Percentiles rank a stretch among this genome's conserved stretches.
These are phyloP conservation scores for Immersiporthe knoxdaviesiana DNA, from an alignment of 2,329 filamentous ascomycete species.

Conservation along the genomic window DNA sequence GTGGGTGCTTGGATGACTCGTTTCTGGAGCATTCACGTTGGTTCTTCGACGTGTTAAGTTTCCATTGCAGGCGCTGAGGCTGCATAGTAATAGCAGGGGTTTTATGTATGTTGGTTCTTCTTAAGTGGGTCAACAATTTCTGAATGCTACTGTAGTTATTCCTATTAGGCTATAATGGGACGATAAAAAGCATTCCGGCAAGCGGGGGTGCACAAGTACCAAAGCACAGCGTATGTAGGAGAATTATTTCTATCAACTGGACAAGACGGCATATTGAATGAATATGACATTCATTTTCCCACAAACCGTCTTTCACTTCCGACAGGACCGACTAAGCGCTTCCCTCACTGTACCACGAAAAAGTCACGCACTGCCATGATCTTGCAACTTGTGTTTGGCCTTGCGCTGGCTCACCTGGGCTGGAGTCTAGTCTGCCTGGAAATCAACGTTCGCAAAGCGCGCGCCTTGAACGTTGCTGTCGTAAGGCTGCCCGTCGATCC, in stretches of 20 bases:
- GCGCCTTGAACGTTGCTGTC: slow-evolving; percentile 30
- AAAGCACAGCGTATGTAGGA: neutral
- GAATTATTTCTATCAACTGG: neutral
- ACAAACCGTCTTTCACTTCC: neutral
- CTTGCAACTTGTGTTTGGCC: neutral
- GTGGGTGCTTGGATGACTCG: neutral
- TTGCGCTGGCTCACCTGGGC: slow-evolving; percentile 29
- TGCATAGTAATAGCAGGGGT: neutral
- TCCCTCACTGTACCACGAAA: neutral
- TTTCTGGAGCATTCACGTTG: neutral
- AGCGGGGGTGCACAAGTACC: too few relatives aligned
- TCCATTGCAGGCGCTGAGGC: neutral
- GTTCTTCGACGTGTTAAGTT: neutral
- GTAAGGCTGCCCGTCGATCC: slow-evolving; percentile 34
- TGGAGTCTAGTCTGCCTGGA: slow-evolving; percentile 34
- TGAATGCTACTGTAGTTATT: too few relatives aligned
- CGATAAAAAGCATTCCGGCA: neutral
- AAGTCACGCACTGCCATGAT: slow-evolving; percentile 10
- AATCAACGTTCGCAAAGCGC: slow-evolving; percentile 33
- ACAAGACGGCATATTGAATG: neutral
- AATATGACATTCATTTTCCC: neutral
- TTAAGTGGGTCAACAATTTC: too few relatives aligned
- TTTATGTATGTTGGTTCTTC: neutral
- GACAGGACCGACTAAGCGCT: neutral
- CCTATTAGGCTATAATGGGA: neutral